These are phyloP conservation scores for Bryoglossum gracile DNA, from an alignment of 495 filamentous ascomycete genomes.

Conservation along the genomic window DNA sequence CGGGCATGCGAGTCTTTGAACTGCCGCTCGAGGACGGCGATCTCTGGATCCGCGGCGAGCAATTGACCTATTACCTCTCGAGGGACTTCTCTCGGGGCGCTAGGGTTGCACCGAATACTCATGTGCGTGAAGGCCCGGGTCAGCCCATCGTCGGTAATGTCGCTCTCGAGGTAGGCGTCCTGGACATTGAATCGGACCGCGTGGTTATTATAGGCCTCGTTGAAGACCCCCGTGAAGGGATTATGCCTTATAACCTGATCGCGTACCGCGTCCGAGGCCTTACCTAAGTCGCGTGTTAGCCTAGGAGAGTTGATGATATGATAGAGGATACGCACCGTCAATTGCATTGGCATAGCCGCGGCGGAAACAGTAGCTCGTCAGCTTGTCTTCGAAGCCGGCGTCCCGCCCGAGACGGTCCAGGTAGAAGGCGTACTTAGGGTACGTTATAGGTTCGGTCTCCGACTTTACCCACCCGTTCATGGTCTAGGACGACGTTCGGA, in stretches of 20 bases:
- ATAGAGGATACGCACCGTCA: constrained; percentile 16
- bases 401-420: constrained; percentile 16
- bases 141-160: constrained; percentile 18
- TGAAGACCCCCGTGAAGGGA: constrained; percentile 16
- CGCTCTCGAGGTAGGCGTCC: constrained; percentile 17
- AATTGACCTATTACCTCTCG: constrained; percentile 10
- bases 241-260: constrained; percentile 21
- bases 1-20: constrained; percentile 5
- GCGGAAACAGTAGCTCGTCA: constrained; percentile 24
- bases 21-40: constrained; percentile 10
- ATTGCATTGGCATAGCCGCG: constrained; percentile 15
- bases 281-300: constrained; percentile 14
- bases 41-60: constrained; percentile 10
- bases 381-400: constrained; percentile 21
- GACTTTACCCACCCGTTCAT: constrained; percentile 15
- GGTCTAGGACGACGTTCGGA: constrained; percentile 9
- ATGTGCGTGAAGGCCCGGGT: constrained; percentile 25
- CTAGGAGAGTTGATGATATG: background rate
- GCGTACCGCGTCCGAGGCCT: constrained; percentile 17
- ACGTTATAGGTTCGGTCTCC: constrained; percentile 11
- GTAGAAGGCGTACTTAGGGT: constrained; percentile 17
- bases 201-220: constrained; percentile 12
- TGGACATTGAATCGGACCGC: constrained; percentile 19
- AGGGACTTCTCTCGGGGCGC: constrained; percentile 14
- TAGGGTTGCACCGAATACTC: constrained; percentile 20